phyloP scores from a whole-genome alignment of 1,284 basidiomycete genomes.

The Irpex sp. region DNA sequence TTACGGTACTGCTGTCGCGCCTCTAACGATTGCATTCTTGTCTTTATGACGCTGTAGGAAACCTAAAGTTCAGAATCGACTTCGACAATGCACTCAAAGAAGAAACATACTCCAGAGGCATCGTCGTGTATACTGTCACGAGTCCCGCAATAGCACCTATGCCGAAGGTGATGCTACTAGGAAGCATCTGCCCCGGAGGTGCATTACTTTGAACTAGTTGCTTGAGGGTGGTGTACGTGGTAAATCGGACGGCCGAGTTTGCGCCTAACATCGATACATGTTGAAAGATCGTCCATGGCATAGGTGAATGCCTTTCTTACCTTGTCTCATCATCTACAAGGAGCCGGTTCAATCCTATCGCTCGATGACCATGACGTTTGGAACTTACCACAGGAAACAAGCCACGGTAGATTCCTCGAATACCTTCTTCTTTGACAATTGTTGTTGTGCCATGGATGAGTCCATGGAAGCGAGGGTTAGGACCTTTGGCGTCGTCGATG shows the following conservation, averaged over 20 bases:
- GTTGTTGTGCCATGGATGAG: conserved; percentile 81
- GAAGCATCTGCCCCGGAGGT: conserved; percentile 81
- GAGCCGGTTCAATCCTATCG: neutral
- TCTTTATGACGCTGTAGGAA: conserved; percentile 85
- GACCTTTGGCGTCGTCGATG: conserved; percentile 89
- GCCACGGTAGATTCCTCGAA: conserved; percentile 85
- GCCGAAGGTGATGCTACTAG: conserved; percentile 88
- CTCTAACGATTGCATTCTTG: conserved; percentile 92
- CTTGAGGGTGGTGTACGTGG: conserved; percentile 91
- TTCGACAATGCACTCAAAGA: neutral
- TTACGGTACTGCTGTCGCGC: conserved; percentile 85
- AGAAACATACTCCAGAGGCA: conserved; percentile 83
- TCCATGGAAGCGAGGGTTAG: conserved; percentile 83
- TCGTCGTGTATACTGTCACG: conserved; percentile 93
- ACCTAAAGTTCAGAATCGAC: neutral
- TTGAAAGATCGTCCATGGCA: too few relatives aligned
- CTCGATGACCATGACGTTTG: neutral
- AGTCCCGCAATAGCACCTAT: conserved; percentile 93
- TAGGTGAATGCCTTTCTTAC: conserved; percentile 7
- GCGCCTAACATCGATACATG: conserved; percentile 42
- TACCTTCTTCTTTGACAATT: conserved; percentile 85
- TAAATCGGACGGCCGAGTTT: conserved; percentile 96
- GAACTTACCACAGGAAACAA: conserved; percentile 85
- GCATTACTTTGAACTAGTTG: conserved; percentile 87
- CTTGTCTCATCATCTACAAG: conserved; percentile 93